phyloP scores from a whole-genome alignment of 2,329 filamentous ascomycete genomes.

The Verticillium dahliae region DNA sequence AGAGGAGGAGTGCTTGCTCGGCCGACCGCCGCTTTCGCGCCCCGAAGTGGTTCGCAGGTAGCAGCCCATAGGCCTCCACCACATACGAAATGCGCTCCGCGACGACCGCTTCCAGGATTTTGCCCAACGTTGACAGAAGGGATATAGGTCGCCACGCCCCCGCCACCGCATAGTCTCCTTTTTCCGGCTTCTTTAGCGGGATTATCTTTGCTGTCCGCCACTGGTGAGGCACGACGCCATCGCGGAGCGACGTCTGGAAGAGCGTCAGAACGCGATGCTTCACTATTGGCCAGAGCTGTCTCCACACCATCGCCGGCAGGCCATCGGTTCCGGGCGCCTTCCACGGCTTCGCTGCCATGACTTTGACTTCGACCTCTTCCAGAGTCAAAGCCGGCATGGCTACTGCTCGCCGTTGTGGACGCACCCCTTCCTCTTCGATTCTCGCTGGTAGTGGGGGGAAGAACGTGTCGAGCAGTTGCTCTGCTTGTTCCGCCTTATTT shows the following conservation, averaged over 20 bases:
- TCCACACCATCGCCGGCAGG: conserved; percentile 11
- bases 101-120: conserved; percentile 6
- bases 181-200: conserved; percentile 19
- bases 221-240: background rate
- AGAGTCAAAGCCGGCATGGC: conserved; percentile 10
- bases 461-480: conserved; percentile 13
- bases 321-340: conserved; percentile 15
- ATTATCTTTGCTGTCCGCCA: conserved; percentile 15
- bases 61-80: background rate
- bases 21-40: conserved; percentile 1
- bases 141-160: conserved; percentile 20
- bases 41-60: conserved; percentile 2
- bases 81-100: background rate
- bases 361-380: conserved; percentile 12
- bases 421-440: conserved; percentile 14
- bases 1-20: background rate
- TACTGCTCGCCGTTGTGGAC: conserved; percentile 6
- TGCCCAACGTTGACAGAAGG: conserved; percentile 18
- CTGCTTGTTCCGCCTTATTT: conserved; percentile 10
- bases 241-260: conserved; percentile 7
- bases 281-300: conserved; percentile 8
- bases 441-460: conserved; percentile 10
- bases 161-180: conserved; percentile 16
- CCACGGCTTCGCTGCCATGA: conserved; percentile 12
- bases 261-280: conserved; percentile 8